Percentiles rank a stretch among this genome's conserved stretches.
These are phyloP conservation scores for Saitozyma sp. DNA, from an alignment of 768 basidiomycete genomes.

Conservation along the genomic window DNA sequence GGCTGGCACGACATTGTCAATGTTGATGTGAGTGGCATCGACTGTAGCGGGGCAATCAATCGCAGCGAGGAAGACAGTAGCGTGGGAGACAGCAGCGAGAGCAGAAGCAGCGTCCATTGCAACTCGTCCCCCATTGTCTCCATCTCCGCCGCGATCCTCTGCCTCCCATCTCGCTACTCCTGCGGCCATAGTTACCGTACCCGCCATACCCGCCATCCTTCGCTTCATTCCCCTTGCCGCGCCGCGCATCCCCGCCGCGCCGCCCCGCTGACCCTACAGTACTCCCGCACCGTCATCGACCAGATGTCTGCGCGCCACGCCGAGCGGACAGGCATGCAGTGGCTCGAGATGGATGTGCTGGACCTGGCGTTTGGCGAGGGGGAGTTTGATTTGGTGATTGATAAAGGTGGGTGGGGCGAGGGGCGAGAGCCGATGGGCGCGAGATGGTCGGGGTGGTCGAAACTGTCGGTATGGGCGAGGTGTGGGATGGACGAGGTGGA, in stretches of 20 bases:
- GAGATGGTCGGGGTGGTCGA: neutral
- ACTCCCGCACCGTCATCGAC: slow-evolving; percentile 49
- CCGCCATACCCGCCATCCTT: neutral
- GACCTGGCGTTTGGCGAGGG: slow-evolving; percentile 46
- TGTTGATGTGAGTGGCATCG: slow-evolving; percentile 42
- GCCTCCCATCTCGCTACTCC: neutral
- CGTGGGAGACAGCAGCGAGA: too few species aligned
- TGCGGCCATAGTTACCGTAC: neutral
- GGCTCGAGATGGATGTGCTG: slow-evolving; percentile 53
- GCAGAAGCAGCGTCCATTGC: too few species aligned
- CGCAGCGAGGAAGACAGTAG: too few species aligned
- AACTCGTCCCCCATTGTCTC: too few species aligned
- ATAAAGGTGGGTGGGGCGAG: slow-evolving; percentile 44
- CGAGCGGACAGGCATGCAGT: slow-evolving; percentile 45
- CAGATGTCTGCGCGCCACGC: slow-evolving; percentile 49
- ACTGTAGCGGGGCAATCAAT: too few species aligned
- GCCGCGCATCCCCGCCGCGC: neutral
- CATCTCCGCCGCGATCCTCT: too few species aligned
- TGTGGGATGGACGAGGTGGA: too few species aligned
- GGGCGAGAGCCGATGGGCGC: neutral
- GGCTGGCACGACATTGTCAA: slow-evolving; percentile 53
- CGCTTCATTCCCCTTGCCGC: too few species aligned
- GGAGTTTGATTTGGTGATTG: slow-evolving; percentile 51
- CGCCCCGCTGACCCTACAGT: slow-evolving; percentile 26
- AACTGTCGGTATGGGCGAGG: too few species aligned